Base-by-base conservation (phyloP, 768 basidiomycete genomes). In the Calocybe gangraenosa region DNA sequence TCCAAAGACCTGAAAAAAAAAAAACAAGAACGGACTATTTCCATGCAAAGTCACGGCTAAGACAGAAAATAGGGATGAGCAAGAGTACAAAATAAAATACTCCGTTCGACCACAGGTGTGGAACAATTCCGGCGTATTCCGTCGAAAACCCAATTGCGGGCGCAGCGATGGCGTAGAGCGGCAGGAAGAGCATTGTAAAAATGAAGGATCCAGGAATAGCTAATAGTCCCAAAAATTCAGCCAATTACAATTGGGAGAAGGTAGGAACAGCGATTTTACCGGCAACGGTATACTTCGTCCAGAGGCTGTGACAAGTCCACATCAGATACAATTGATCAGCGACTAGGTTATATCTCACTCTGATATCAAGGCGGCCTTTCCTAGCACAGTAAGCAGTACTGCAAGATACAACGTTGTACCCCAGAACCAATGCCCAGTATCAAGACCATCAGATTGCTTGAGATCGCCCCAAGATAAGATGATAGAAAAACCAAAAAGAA, bases 251-350 rank as follows among this genome's bases (percentile, higher is more conserved):
- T 35, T n/a, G n/a, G 7, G 34, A 18, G 34, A 18, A 18, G 14
- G 34, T n/a, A n/a, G 34, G 14, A 35, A 14, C 17, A 14, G n/a
- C n/a, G n/a, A n/a, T n/a, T 74, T 46, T 57, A 86, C 86, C 87
- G 32, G 91, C 92, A 38, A 97, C 89, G 10, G 95, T 98, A 59
- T 98, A 99, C 62, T 98, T 98, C 0, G 96, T 99, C 96, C 96
- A 99, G n/a, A 99, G 66, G 56, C 95, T 99, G 10, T 47, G n/a
- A n/a, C 7, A 41, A 40, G 38, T 19, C 13, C 47, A 41, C 17
- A 19, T 47, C 7, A 52, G 32, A 28, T 21, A 25, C 28, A 40
- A 31, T 34, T 6, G 11, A 5, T 28, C 11, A 28, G 25, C 5
- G 11, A 28, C 17, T 17, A 40, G 25, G 11, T 22, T 28, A 33